phyloP scores from a whole-genome alignment of 1,284 basidiomycete genomes.

The Exobasidium cylindrosporum region DNA sequence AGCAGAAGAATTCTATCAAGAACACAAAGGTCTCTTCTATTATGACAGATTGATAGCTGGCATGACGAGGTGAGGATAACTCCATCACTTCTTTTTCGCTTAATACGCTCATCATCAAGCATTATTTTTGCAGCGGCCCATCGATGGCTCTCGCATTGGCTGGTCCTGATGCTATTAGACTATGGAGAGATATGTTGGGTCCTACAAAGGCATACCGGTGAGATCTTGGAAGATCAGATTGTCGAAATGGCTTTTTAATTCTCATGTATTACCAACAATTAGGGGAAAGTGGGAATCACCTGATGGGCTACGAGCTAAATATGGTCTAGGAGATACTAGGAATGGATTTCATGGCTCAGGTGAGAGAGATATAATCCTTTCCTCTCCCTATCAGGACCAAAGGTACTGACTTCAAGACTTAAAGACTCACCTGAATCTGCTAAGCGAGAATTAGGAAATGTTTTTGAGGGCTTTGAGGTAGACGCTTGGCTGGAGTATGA shows the following conservation, averaged over 20 bases:
- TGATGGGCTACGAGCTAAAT: constrained; percentile 29
- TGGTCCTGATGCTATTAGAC: constrained; percentile 37
- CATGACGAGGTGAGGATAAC: constrained; percentile 31
- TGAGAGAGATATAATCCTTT: constrained; percentile 9
- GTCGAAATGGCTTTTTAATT: background rate
- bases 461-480: constrained; percentile 43
- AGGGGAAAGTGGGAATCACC: constrained; percentile 38
- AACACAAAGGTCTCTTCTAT: constrained; percentile 51
- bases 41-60: constrained; percentile 47
- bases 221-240: background rate
- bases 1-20: constrained; percentile 48
- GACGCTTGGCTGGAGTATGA: constrained; percentile 33
- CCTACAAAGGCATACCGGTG: constrained; percentile 48
- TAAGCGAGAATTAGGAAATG: constrained; percentile 26
- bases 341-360: constrained; percentile 52
- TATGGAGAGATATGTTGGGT: constrained; percentile 45
- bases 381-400: too few species aligned
- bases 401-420: background rate
- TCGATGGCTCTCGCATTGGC: constrained; percentile 44
- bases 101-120: too few species aligned
- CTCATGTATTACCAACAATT: background rate
- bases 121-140: constrained; percentile 26
- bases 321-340: constrained; percentile 48
- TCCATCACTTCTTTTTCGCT: too few species aligned
- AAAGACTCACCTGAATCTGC: constrained; percentile 26